These are phyloP conservation scores for Tilletia caries DNA, from an alignment of 1,284 basidiomycete genomes.

Conservation along the genomic window DNA sequence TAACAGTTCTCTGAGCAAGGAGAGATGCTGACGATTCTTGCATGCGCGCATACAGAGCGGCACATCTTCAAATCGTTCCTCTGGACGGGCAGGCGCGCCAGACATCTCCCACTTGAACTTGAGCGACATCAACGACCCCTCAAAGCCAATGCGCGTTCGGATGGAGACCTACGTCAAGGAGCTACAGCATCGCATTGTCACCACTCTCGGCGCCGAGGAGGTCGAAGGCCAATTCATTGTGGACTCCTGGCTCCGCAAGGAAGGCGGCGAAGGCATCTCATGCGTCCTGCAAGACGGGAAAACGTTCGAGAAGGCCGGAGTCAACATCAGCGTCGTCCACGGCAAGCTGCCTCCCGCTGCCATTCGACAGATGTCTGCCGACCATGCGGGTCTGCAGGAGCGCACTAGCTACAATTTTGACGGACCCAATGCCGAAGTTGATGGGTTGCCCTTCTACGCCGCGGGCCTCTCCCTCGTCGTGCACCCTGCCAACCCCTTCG, in stretches of 20 bases:
- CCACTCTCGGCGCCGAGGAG: conserved; percentile 75
- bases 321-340: conserved; percentile 90
- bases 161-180: conserved; percentile 74
- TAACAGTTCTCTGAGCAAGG: too few relatives aligned
- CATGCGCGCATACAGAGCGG: too few relatives aligned
- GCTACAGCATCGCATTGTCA: conserved; percentile 80
- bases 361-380: conserved; percentile 87
- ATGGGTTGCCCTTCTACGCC: conserved; percentile 82
- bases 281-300: conserved; percentile 75
- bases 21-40: too few relatives aligned
- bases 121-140: conserved; percentile 30
- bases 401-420: conserved; percentile 45
- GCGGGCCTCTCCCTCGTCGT: conserved; percentile 87
- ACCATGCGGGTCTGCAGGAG: conserved; percentile 65
- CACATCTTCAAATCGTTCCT: too few relatives aligned
- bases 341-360: conserved; percentile 82
- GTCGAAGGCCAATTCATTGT: conserved; percentile 67
- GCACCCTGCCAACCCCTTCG: conserved; percentile 80
- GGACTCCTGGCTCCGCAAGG: conserved; percentile 77
- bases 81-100: conserved; percentile 18
- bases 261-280: conserved; percentile 82
- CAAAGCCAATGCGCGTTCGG: conserved; percentile 61
- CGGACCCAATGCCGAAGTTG: conserved; percentile 65
- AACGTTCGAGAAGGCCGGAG: conserved; percentile 91
- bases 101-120: conserved; percentile 44